Conservation (phyloP, 2,329 filamentous ascomycete species). For the Clonostachys rhizophaga region DNA sequence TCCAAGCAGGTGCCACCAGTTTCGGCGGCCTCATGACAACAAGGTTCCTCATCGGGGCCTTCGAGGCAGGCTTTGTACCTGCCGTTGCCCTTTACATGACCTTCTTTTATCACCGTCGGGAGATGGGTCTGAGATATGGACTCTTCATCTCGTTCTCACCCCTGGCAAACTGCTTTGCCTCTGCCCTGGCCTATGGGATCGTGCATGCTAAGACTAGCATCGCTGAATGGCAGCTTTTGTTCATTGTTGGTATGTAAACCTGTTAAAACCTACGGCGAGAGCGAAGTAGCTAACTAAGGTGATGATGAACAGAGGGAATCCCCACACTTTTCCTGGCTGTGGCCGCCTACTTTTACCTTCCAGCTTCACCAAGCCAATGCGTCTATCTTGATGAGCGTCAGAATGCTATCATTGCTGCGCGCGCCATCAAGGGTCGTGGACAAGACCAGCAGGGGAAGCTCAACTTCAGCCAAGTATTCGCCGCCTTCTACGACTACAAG, state of each 20-base stretch:
- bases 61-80: constrained; percentile 34
- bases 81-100: constrained; percentile 36
- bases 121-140: constrained; percentile 57
- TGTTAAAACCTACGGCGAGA: no score
- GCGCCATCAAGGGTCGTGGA: constrained; percentile 38
- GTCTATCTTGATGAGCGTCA: constrained; percentile 53
- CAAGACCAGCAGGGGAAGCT: constrained; percentile 40
- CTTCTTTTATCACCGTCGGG: constrained; percentile 43
- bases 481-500: constrained; percentile 39
- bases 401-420: constrained; percentile 47
- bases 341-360: constrained; percentile 46
- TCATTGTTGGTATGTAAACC: no score
- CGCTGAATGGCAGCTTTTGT: no score
- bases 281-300: no score
- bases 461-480: constrained; percentile 37
- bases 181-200: no score
- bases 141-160: no score
- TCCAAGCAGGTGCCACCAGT: no score
- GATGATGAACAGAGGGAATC: no score
- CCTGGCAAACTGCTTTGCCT: no score
- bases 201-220: no score
- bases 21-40: no score
- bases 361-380: constrained; percentile 46
- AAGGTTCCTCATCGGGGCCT: constrained; percentile 18
- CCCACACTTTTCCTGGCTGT: constrained; percentile 21